phyloP scores from a whole-genome alignment of 2,329 filamentous ascomycete species.

The Delphinella strobiligena region DNA sequence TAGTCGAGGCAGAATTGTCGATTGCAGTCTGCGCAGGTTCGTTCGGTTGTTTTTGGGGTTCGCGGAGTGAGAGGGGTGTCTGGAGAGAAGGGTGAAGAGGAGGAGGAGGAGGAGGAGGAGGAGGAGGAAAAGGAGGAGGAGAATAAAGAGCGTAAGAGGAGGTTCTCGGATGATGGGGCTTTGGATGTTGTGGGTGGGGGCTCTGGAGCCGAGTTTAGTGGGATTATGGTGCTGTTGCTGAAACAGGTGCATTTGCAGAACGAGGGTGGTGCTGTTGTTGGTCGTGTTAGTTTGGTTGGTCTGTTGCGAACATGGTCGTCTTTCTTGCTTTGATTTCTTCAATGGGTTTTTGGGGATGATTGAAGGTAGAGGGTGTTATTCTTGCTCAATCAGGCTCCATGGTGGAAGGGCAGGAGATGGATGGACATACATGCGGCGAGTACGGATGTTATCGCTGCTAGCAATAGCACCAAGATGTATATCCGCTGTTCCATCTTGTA shows the following conservation, averaged over 20 bases:
- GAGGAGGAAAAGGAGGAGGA: constrained; percentile 7
- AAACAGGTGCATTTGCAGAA: constrained; percentile 65
- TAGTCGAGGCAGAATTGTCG: constrained; percentile 55
- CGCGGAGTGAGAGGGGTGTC: constrained; percentile 9
- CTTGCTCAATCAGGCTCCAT: too few relatives aligned
- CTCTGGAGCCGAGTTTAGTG: constrained; percentile 41
- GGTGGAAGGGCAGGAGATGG: background rate
- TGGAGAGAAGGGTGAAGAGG: constrained; percentile 8
- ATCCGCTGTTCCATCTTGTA: constrained; percentile 6
- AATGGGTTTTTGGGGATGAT: too few relatives aligned
- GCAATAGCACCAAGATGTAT: constrained; percentile 5
- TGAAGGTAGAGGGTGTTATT: background rate
- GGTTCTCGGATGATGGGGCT: too few relatives aligned
- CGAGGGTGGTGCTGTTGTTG: constrained; percentile 39
- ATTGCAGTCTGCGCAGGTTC: constrained; percentile 54
- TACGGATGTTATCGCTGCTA: constrained; percentile 5
- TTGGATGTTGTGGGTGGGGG: too few relatives aligned
- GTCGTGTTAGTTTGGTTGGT: constrained; percentile 1
- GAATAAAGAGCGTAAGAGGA: constrained; percentile 3
- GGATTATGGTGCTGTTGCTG: constrained; percentile 55
- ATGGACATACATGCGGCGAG: constrained; percentile 21
- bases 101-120: constrained; percentile 7
- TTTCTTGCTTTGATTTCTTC: too few relatives aligned
- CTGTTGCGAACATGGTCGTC: too few relatives aligned
- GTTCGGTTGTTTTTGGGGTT: constrained; percentile 18